A percentile compares a stretch with the other conserved stretches of the same genome.
Conservation (phyloP, 306 rosid genomes). For the Crataegus laevigata region DNA sequence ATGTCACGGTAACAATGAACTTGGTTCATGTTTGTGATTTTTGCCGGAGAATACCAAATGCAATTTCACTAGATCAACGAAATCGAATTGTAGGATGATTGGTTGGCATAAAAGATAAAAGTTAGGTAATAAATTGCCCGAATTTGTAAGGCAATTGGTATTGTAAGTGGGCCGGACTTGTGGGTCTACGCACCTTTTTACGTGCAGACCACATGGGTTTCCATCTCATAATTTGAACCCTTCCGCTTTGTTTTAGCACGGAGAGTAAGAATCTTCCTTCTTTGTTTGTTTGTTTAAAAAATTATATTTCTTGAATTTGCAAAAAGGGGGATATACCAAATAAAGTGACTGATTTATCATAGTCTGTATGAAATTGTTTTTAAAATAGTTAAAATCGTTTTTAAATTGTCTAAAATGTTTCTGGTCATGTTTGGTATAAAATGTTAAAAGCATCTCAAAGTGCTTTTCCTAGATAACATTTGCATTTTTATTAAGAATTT, state of each 20-base stretch:
- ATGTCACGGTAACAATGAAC: no score
- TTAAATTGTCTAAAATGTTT: no score
- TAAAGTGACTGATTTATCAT: slow-evolving; percentile 3
- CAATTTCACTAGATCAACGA: neutral
- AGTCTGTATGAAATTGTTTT: neutral
- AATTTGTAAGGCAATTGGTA: neutral
- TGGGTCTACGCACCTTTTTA: slow-evolving; percentile 3
- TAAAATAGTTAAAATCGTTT: no score
- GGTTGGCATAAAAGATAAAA: neutral
- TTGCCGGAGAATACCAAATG: neutral
- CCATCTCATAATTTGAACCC: neutral
- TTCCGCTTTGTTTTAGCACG: slow-evolving; percentile 12
- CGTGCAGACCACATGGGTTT: slow-evolving; percentile 9
- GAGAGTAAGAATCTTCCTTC: neutral
- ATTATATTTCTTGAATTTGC: neutral
- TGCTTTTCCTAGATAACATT: no score
- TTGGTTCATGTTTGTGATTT: no score
- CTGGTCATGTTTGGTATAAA: no score
- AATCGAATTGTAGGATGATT: no score
- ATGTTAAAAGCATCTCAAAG: no score
- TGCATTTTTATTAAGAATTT: no score
- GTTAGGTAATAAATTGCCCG: neutral
- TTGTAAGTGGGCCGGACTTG: neutral
- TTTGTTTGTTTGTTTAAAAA: neutral
- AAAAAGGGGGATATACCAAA: neutral